A percentile compares a stretch with the other conserved stretches of the same genome.
phyloP scores from a whole-genome alignment of 75 land plant genomes.

The Ceratopteris richardii region DNA sequence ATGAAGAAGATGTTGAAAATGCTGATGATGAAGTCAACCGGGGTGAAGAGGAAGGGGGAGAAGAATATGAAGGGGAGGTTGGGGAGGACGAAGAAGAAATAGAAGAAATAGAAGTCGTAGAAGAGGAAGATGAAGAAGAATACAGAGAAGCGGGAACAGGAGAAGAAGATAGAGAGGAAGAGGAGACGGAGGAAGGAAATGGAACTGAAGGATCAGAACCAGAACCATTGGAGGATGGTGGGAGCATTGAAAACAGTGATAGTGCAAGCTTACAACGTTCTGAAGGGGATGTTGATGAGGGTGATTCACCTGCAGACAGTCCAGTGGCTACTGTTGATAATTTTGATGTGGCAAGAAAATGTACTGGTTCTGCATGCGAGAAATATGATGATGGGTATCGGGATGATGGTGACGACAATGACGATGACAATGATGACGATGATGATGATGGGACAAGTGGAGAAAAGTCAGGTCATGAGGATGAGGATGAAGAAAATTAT shows the following conservation, averaged over 20 bases:
- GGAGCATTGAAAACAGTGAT: background rate
- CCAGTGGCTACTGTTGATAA: no score
- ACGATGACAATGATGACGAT: no score
- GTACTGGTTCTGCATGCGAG: no score
- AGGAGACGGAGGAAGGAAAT: background rate
- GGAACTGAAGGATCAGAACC: background rate
- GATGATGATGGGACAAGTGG: no score
- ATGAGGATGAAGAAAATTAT: background rate
- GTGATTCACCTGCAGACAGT: no score
- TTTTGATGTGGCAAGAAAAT: no score
- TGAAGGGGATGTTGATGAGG: no score
- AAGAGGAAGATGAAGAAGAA: background rate
- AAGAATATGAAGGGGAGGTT: background rate
- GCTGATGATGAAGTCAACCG: background rate
- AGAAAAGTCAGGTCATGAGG: no score
- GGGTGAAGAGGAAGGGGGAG: background rate
- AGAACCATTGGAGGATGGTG: no score
- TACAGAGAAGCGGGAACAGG: background rate
- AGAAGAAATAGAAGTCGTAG: background rate
- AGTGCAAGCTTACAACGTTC: no score
- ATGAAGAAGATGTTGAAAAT: background rate
- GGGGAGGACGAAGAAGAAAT: background rate
- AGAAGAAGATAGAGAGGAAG: constrained; percentile 1
- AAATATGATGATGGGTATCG: no score
- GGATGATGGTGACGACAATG: background rate